Evolutionary conservation across 2,329 filamentous ascomycete species (phyloP).

Genomic region (Mycosphaerella arachidis): DNA sequence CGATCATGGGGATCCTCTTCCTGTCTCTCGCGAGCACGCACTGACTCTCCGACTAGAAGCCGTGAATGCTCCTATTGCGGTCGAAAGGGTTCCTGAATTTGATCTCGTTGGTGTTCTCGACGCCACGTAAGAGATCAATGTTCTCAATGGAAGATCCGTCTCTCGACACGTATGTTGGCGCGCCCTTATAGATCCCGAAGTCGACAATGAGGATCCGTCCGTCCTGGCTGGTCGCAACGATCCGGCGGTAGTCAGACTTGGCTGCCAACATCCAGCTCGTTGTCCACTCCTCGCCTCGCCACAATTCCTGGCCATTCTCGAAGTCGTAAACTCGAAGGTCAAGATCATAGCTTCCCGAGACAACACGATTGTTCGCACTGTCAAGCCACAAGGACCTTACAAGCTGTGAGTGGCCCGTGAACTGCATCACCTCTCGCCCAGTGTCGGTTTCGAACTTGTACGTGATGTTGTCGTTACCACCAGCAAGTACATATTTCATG

Average conservation of each 20-base stretch:
- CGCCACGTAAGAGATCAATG: conserved; percentile 44
- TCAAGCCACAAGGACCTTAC: conserved; percentile 91
- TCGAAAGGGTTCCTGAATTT: conserved; percentile 22
- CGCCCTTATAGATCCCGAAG: conserved; percentile 56
- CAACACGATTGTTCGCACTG: conserved; percentile 74
- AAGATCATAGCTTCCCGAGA: conserved; percentile 91
- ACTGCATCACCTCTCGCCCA: conserved; percentile 73
- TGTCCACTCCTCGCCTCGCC: conserved; percentile 92
- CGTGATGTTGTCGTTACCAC: conserved; percentile 91
- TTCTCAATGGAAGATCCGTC: conserved; percentile 47
- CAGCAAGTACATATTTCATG: conserved; percentile 85
- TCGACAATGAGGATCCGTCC: conserved; percentile 90
- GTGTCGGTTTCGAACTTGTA: conserved; percentile 95
- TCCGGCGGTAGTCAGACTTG: conserved; percentile 90
- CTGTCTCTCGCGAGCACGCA: not conserved
- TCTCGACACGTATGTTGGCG: conserved; percentile 21
- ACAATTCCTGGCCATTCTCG: conserved; percentile 68
- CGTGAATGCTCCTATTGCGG: not conserved
- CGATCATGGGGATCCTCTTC: not conserved
- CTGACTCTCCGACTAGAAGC: not conserved
- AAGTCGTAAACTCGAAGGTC: conserved; percentile 94
- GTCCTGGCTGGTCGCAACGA: conserved; percentile 92
- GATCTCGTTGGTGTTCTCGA: conserved; percentile 25
- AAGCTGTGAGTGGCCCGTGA: conserved; percentile 76
- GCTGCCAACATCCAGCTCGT: conserved; percentile 94